Base-by-base conservation (phyloP, 306 rosid genomes). In the Cajanus cajan region DNA sequence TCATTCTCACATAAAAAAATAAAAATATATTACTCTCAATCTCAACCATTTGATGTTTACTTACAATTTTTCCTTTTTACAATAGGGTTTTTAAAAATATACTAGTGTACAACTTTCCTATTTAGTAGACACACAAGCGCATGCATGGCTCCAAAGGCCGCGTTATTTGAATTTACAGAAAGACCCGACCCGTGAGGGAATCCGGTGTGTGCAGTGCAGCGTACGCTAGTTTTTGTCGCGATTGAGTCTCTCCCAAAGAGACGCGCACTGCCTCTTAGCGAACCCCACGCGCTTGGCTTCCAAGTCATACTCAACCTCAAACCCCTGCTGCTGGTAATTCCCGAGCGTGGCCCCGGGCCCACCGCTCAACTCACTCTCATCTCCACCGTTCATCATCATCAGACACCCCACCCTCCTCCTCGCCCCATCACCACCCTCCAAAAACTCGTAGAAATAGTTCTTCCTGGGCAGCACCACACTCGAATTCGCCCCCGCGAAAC, bases 351-450 rank as follows among this genome's bases (percentile, higher is more conserved):
- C 98, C 43, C 90, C 90, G 11, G 98, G 98, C 68, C 98, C 98
- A 78, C 90, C 92, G 2, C 73, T 65, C 16, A 83, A 57, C 31
- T 91, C 93, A 18, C 39, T 18, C 34, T 90, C 97, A 79, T 90
- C 94, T 2, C 98, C 96, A 43, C 97, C 97, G 96, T 89, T 86
- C 96, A 94, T 90, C 76, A 94, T 5, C 97, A 91, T 94, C 92
- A 92, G 64, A 68, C 97, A 94, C 3, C 97, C 98, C 1, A 94
- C 98, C 2, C 66, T 89, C 85, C 74, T 74, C 79, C 83, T 51
- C 18, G 0, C 5, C 19, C 86, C 89, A 79, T 87, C 91, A 0
- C 89, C 85, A 16, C 92, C 88, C 88, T 89, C 89, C 24, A 85
- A 11, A 58, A 94, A 89, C 88, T 91, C 93, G 16, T 94, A 90